Percentiles rank a stretch among this genome's conserved stretches.
Evolutionary conservation across 331 rosid genomes (phyloP).

Genomic region (Phaseolus coccineus): DNA sequence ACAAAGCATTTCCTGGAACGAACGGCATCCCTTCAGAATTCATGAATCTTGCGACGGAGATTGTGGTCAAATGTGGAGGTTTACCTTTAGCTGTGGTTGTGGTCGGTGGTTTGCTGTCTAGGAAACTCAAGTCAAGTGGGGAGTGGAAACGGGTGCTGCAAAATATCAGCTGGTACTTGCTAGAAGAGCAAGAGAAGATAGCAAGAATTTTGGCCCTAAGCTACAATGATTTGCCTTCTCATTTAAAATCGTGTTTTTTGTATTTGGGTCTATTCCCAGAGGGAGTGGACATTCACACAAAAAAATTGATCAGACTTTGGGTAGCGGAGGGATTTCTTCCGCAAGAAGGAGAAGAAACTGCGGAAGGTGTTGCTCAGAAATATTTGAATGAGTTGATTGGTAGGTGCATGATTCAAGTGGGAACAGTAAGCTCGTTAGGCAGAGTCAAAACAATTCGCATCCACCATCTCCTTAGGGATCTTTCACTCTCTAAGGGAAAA

Average conservation of each 20-base stretch:
- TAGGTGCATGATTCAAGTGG: slow-evolving; percentile 64
- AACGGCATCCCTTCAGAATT: slow-evolving; percentile 43
- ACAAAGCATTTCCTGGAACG: slow-evolving; percentile 49
- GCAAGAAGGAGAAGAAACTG: slow-evolving; percentile 50
- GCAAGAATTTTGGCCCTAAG: slow-evolving; percentile 56
- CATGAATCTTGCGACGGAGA: slow-evolving; percentile 50
- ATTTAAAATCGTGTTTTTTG: slow-evolving; percentile 59
- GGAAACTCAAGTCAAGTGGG: slow-evolving; percentile 43
- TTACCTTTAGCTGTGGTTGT: slow-evolving; percentile 62
- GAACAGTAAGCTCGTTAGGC: slow-evolving; percentile 54
- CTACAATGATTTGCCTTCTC: slow-evolving; percentile 56
- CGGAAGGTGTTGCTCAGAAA: slow-evolving; percentile 58
- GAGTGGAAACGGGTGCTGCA: slow-evolving; percentile 52
- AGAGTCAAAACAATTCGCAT: slow-evolving; percentile 53
- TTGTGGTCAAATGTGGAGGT: slow-evolving; percentile 57
- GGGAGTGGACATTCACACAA: slow-evolving; percentile 48
- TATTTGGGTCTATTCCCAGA: slow-evolving; percentile 60
- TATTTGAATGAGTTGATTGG: slow-evolving; percentile 58
- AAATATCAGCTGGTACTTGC: slow-evolving; percentile 54
- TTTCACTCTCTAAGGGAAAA: slow-evolving; percentile 51
- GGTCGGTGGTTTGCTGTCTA: slow-evolving; percentile 58
- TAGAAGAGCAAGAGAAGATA: slow-evolving; percentile 49
- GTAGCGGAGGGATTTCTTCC: slow-evolving; percentile 60
- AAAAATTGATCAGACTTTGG: slow-evolving; percentile 55
- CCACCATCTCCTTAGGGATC: slow-evolving; percentile 61